Evolutionary conservation across 495 filamentous ascomycete genomes (phyloP).

Genomic region (Neurospora hispaniola): DNA sequence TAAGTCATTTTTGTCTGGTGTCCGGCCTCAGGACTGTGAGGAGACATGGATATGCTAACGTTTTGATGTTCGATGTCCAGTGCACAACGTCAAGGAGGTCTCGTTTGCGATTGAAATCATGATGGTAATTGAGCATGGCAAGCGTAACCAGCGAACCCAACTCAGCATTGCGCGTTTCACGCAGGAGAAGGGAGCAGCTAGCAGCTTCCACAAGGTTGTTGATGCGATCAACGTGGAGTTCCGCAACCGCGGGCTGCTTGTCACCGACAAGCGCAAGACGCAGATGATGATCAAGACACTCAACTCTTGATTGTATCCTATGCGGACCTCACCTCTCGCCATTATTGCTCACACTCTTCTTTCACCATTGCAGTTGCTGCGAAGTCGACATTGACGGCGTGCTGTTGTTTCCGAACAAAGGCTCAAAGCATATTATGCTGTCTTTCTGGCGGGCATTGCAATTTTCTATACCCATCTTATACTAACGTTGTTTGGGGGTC

Average conservation of each 20-base stretch:
- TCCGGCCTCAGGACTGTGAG: background rate
- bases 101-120: conserved; percentile 75
- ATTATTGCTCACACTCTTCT: background rate
- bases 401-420: background rate
- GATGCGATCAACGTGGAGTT: conserved; percentile 57
- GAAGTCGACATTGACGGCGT: background rate
- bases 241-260: conserved; percentile 46
- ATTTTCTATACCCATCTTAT: background rate
- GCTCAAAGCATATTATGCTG: background rate
- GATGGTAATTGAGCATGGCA: conserved; percentile 68
- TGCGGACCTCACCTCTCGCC: background rate
- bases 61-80: conserved; percentile 25
- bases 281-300: conserved; percentile 59
- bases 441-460: background rate
- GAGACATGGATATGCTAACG: conserved; percentile 16
- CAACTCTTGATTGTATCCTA: conserved; percentile 20
- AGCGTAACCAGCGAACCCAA: conserved; percentile 35
- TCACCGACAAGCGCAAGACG: conserved; percentile 56
- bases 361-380: background rate
- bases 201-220: conserved; percentile 74
- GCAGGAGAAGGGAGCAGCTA: conserved; percentile 78
- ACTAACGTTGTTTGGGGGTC: background rate
- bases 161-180: conserved; percentile 75
- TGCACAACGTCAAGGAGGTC: conserved; percentile 64
- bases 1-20: conserved; percentile 36